Conservation (phyloP, 148 eudicot genomes). For the Amaranthus palmeri region DNA sequence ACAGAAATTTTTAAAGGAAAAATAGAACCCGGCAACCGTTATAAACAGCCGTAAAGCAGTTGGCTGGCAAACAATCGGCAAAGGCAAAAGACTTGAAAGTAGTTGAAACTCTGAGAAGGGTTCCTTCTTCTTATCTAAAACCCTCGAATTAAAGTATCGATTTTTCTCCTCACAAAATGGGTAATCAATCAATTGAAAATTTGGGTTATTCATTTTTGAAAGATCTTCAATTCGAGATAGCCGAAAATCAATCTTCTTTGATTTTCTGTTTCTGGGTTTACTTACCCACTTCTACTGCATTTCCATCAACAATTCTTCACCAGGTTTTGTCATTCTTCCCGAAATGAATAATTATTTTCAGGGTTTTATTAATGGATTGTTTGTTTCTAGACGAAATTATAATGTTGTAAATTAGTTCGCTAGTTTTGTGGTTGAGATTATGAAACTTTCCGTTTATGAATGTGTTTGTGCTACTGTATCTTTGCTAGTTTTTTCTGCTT, state of each 20-base stretch:
- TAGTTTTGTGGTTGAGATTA: neutral
- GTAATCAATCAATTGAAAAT: slow-evolving; percentile 12
- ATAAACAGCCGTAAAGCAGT: too few species aligned
- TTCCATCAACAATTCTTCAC: slow-evolving; percentile 48
- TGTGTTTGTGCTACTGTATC: neutral
- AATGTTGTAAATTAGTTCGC: neutral
- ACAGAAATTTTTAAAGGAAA: too few species aligned
- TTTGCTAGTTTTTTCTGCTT: neutral
- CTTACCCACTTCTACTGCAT: slow-evolving; percentile 37
- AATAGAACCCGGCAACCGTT: too few species aligned
- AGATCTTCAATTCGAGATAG: slow-evolving; percentile 50
- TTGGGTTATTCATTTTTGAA: slow-evolving; percentile 41
- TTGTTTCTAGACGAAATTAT: neutral
- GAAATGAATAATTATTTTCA: too few species aligned
- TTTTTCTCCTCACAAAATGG: slow-evolving; percentile 3
- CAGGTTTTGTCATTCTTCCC: slow-evolving; percentile 38
- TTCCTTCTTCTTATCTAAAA: too few species aligned
- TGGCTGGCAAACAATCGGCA: too few species aligned
- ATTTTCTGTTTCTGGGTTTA: slow-evolving; percentile 70
- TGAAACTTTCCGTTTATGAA: slow-evolving; percentile 6
- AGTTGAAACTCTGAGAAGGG: too few species aligned
- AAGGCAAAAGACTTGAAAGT: too few species aligned
- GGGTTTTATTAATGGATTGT: neutral
- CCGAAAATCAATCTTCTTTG: slow-evolving; percentile 30
- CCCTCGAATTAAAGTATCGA: too few species aligned